phyloP scores from a whole-genome alignment of 2,329 filamentous ascomycete species.

The Eurotiales sp. region DNA sequence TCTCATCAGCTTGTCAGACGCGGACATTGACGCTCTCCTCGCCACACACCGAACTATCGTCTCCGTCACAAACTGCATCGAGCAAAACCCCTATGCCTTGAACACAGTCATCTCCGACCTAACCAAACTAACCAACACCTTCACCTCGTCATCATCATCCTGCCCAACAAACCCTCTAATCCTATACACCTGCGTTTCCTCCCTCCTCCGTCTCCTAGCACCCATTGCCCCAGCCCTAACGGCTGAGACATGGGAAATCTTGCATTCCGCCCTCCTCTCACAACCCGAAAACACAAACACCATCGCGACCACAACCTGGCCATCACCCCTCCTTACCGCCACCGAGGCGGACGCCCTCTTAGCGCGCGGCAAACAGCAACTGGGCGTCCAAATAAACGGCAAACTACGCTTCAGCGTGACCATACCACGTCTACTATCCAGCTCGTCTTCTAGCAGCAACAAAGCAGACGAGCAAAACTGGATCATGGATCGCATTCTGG shows the following conservation, averaged over 20 bases:
- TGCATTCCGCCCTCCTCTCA: slow-evolving; percentile 40
- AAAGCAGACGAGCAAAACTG: slow-evolving; percentile 50
- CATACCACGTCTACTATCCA: slow-evolving; percentile 51
- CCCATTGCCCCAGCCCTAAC: slow-evolving; percentile 77
- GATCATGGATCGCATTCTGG: slow-evolving; percentile 59
- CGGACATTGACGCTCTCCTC: slow-evolving; percentile 54
- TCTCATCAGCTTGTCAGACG: slow-evolving; percentile 29
- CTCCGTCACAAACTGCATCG: slow-evolving; percentile 65
- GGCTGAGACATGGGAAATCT: slow-evolving; percentile 72
- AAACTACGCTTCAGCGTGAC: slow-evolving; percentile 66
- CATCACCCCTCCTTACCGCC: slow-evolving; percentile 40
- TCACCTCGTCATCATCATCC: slow-evolving; percentile 49
- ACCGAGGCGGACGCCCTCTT: slow-evolving; percentile 41
- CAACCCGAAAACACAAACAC: too few relatives aligned
- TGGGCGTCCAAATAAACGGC: slow-evolving; percentile 75
- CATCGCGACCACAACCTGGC: slow-evolving; percentile 56
- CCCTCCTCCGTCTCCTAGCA: slow-evolving; percentile 68
- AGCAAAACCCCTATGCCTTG: slow-evolving; percentile 67
- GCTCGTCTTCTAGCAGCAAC: slow-evolving; percentile 26
- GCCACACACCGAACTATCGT: slow-evolving; percentile 64
- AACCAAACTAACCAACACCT: slow-evolving; percentile 72
- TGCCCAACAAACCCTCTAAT: slow-evolving; percentile 36
- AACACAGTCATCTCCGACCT: slow-evolving; percentile 83
- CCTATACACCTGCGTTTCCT: slow-evolving; percentile 46
- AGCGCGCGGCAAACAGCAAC: slow-evolving; percentile 50